phyloP scores from a whole-genome alignment of 257 asterid genomes.

The Fraxinus excelsior region DNA sequence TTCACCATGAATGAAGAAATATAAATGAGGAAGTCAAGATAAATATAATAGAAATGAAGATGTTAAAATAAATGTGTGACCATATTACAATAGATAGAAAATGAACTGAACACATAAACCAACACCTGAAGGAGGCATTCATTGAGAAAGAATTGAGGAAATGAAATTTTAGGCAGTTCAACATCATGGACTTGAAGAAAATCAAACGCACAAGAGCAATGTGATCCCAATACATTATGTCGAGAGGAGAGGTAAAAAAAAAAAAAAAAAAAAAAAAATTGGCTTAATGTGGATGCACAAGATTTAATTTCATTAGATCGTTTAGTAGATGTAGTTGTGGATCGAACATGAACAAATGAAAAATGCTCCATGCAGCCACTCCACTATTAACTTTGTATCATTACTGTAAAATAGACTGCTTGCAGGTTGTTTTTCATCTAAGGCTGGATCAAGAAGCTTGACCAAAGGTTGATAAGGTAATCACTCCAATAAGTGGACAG shows the following conservation, averaged over 20 bases:
- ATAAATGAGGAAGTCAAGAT: background rate
- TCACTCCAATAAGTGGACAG: background rate
- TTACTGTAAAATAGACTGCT: background rate
- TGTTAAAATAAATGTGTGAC: background rate
- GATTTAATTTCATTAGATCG: background rate
- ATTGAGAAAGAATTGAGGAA: background rate
- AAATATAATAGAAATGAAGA: background rate
- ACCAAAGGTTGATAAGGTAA: background rate
- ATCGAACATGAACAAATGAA: background rate
- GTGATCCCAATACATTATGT: background rate
- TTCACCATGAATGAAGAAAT: background rate
- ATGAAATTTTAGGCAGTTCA: background rate
- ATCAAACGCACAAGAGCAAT: background rate
- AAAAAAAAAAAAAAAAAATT: background rate
- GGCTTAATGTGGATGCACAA: background rate
- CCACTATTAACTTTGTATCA: background rate
- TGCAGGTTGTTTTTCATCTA: background rate
- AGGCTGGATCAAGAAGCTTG: background rate
- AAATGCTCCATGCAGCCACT: background rate
- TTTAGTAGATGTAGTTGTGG: background rate
- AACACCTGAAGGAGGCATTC: background rate
- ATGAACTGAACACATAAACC: background rate
- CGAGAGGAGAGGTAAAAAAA: background rate
- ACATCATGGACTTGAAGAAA: background rate
- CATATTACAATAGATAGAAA: background rate